A percentile compares a stretch with the other conserved stretches of the same genome.
These are phyloP conservation scores for Ceriops tagal DNA, from an alignment of 345 rosid species.

Conservation along the genomic window DNA sequence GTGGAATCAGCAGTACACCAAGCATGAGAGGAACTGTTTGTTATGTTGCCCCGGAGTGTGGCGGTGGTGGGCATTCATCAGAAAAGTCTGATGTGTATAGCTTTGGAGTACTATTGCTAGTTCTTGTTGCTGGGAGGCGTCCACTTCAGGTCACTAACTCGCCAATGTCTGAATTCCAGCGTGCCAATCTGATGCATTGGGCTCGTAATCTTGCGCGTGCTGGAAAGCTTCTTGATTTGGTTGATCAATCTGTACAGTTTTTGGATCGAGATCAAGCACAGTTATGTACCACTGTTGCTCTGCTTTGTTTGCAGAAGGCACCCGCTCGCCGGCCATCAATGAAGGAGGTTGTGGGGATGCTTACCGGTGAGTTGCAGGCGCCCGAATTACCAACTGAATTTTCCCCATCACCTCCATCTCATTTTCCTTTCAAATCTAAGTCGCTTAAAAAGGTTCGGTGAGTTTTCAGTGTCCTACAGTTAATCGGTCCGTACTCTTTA, in stretches of 20 bases:
- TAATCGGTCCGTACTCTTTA: not conserved
- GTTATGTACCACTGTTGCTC: slow-evolving; percentile 66
- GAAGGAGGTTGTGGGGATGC: slow-evolving; percentile 69
- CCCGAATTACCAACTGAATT: slow-evolving; percentile 74
- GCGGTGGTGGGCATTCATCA: slow-evolving; percentile 60
- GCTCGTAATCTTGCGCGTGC: slow-evolving; percentile 64
- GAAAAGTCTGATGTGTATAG: slow-evolving; percentile 79
- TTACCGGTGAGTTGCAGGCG: slow-evolving; percentile 57
- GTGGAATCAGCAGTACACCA: slow-evolving; percentile 74
- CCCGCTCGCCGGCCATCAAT: slow-evolving; percentile 60
- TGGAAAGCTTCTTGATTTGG: slow-evolving; percentile 64
- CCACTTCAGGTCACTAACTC: slow-evolving; percentile 75
- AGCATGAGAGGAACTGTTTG: slow-evolving; percentile 90
- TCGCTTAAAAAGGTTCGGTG: slow-evolving; percentile 25
- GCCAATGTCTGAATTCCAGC: slow-evolving; percentile 72
- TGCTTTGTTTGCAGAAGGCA: slow-evolving; percentile 66
- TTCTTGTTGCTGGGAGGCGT: slow-evolving; percentile 63
- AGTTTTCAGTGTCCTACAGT: not conserved
- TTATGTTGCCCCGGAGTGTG: slow-evolving; percentile 76
- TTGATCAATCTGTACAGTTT: slow-evolving; percentile 58
- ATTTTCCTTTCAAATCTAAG: slow-evolving; percentile 24
- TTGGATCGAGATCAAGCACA: slow-evolving; percentile 57
- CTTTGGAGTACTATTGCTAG: slow-evolving; percentile 67
- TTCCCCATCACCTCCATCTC: slow-evolving; percentile 69
- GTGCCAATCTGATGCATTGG: slow-evolving; percentile 82